These are phyloP conservation scores for Erigeron canadensis DNA, from an alignment of 129 eudicot species.

Conservation along the genomic window DNA sequence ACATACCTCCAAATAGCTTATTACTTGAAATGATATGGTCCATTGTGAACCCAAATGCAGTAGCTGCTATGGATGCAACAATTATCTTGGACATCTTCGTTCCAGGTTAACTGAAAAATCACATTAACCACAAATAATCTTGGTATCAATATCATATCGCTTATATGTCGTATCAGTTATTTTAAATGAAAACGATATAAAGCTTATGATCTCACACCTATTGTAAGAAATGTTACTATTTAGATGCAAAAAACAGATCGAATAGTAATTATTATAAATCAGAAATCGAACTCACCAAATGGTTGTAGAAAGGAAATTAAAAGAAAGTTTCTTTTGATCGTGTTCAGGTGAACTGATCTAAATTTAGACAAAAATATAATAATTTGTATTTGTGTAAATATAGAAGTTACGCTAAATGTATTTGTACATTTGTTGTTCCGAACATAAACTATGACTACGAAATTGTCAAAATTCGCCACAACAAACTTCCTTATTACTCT, in stretches of 20 bases:
- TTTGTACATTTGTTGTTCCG: slow-evolving; percentile 17
- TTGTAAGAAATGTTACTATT: background rate
- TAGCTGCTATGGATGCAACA: slow-evolving; percentile 19
- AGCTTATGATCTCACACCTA: background rate
- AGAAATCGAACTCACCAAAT: slow-evolving; percentile 5
- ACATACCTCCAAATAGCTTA: slow-evolving; percentile 33
- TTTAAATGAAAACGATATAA: background rate
- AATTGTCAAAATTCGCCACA: slow-evolving; percentile 13
- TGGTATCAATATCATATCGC: background rate
- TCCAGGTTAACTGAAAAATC: slow-evolving; percentile 6
- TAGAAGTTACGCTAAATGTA: background rate
- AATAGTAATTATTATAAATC: background rate
- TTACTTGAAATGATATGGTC: slow-evolving; percentile 30
- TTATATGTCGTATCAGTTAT: background rate
- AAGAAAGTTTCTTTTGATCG: background rate
- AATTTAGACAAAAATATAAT: background rate
- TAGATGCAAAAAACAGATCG: background rate
- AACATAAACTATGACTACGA: background rate
- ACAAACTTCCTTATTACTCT: slow-evolving; percentile 13
- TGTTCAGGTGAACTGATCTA: background rate
- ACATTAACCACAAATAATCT: background rate
- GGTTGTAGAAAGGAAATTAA: background rate
- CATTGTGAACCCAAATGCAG: slow-evolving; percentile 31
- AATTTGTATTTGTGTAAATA: background rate
- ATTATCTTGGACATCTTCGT: slow-evolving; percentile 25